Conservation (phyloP, 768 basidiomycete genomes). For the Albatrellus ellisii region DNA sequence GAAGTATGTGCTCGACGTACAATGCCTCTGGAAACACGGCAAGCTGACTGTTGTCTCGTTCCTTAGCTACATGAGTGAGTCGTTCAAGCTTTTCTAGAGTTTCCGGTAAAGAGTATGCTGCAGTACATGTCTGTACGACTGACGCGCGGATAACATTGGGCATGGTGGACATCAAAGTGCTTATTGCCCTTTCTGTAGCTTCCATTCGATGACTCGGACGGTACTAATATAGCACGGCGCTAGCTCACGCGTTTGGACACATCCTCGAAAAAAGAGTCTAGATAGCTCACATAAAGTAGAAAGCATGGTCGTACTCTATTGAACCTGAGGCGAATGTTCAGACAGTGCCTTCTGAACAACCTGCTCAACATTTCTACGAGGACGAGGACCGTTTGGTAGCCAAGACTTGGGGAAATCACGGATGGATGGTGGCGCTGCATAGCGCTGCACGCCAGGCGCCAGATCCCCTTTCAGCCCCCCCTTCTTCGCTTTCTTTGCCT, state of each 20-base stretch:
- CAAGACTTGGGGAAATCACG: conserved; percentile 14
- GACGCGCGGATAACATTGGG: conserved; percentile 31
- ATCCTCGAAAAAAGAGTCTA: too few relatives aligned
- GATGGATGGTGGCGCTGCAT: conserved; percentile 12
- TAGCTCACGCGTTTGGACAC: too few relatives aligned
- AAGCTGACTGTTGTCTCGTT: conserved; percentile 33
- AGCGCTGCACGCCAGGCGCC: conserved; percentile 10
- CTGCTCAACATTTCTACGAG: too few relatives aligned
- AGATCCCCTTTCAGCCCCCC: conserved; percentile 30
- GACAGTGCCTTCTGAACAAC: neutral
- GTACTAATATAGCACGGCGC: too few relatives aligned
- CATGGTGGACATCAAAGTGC: neutral
- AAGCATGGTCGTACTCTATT: too few relatives aligned
- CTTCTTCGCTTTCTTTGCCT: conserved; percentile 55
- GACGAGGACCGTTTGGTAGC: conserved; percentile 5
- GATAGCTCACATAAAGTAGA: too few relatives aligned
- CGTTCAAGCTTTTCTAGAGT: conserved; percentile 38
- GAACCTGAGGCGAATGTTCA: too few relatives aligned
- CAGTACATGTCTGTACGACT: conserved; percentile 39
- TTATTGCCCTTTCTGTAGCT: neutral
- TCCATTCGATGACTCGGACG: too few relatives aligned
- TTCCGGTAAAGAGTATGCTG: conserved; percentile 29
- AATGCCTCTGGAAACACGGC: conserved; percentile 49
- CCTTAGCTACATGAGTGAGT: conserved; percentile 30
- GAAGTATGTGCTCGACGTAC: conserved; percentile 21